A percentile compares a stretch with the other conserved stretches of the same genome.
Conservation (phyloP, 345 rosid species). For the Aquilaria sinensis region DNA sequence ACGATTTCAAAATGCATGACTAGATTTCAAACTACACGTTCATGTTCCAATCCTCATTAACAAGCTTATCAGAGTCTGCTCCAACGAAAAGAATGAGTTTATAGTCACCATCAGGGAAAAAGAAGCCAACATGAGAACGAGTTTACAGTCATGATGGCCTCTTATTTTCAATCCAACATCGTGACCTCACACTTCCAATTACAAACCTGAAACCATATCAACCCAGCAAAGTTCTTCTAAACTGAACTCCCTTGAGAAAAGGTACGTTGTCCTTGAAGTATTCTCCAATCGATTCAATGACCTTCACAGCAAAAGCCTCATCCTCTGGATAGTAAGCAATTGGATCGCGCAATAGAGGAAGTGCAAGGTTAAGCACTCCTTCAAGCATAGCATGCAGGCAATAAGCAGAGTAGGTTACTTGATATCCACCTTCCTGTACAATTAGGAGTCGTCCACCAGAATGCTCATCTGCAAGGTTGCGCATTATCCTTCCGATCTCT, state of each 20-base stretch:
- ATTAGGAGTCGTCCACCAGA: conserved; percentile 59
- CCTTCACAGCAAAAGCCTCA: conserved; percentile 45
- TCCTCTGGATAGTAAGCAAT: conserved; percentile 76
- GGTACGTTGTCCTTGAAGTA: conserved; percentile 39
- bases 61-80: too few relatives aligned
- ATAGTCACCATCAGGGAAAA: not conserved
- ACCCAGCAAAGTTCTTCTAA: conserved; percentile 1
- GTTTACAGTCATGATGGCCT: too few relatives aligned
- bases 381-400: conserved; percentile 86
- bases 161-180: too few relatives aligned
- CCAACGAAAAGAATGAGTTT: too few relatives aligned
- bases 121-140: not conserved
- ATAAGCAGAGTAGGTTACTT: conserved; percentile 80
- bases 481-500: conserved; percentile 48
- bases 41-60: too few relatives aligned
- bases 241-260: conserved; percentile 36
- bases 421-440: conserved; percentile 94
- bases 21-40: too few relatives aligned
- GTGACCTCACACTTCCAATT: not conserved
- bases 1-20: too few relatives aligned
- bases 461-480: conserved; percentile 38
- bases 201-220: conserved; percentile 3
- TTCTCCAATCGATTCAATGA: conserved; percentile 42
- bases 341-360: conserved; percentile 48
- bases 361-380: conserved; percentile 65